Conservation (phyloP, 2,329 filamentous ascomycete species). For the Phoma sp. region DNA sequence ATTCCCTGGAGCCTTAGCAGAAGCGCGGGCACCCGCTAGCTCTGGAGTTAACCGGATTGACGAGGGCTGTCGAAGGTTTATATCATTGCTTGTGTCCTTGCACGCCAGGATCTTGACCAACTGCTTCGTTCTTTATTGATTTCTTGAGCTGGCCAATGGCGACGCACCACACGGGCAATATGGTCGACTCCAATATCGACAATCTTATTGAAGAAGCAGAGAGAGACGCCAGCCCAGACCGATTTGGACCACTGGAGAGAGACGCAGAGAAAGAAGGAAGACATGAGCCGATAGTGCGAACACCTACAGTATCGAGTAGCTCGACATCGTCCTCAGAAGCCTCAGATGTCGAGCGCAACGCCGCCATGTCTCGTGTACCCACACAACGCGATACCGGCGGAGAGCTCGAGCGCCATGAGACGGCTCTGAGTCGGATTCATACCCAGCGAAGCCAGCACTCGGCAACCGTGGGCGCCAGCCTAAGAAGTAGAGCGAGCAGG, state of each 20-base stretch:
- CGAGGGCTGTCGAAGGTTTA: neutral
- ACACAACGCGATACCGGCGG: conserved; percentile 64
- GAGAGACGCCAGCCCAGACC: conserved; percentile 58
- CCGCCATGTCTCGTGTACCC: conserved; percentile 63
- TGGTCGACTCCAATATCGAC: conserved; percentile 61
- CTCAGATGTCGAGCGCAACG: conserved; percentile 49
- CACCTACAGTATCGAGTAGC: conserved; percentile 59
- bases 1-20: neutral
- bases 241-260: conserved; percentile 49
- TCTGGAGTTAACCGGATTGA: conserved; percentile 8
- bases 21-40: conserved; percentile 20
- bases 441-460: conserved; percentile 74
- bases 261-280: conserved; percentile 49
- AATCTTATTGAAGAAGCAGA: conserved; percentile 61
- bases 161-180: conserved; percentile 22
- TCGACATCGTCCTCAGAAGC: conserved; percentile 55
- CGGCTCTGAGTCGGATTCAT: conserved; percentile 73
- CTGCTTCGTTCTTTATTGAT: neutral
- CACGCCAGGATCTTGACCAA: neutral
- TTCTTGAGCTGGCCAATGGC: neutral
- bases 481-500: conserved; percentile 56
- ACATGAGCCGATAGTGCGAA: conserved; percentile 60
- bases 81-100: conserved; percentile 4
- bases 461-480: conserved; percentile 68
- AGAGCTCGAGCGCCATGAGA: conserved; percentile 70